These are phyloP conservation scores for Fomitopsis betulina DNA, from an alignment of 1,284 basidiomycete species.

Conservation along the genomic window DNA sequence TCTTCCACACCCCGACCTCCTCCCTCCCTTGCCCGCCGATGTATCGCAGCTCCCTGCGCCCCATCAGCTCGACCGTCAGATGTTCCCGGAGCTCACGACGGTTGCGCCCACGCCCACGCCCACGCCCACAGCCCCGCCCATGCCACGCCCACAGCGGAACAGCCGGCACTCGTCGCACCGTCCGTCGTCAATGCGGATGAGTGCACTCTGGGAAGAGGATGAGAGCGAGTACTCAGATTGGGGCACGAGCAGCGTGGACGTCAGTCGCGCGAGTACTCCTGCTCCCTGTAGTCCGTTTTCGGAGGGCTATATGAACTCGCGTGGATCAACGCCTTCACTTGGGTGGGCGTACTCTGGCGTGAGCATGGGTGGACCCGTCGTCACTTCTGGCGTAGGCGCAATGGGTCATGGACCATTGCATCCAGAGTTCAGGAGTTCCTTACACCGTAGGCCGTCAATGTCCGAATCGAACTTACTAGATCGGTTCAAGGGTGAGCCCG, in stretches of 20 bases:
- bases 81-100: constrained; percentile 8
- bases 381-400: not conserved
- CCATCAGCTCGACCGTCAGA: constrained; percentile 9
- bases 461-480: constrained; percentile 7
- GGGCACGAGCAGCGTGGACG: constrained; percentile 18
- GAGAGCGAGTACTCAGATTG: constrained; percentile 25
- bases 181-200: constrained; percentile 30
- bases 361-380: not conserved
- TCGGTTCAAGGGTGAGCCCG: constrained; percentile 10
- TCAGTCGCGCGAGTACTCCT: constrained; percentile 24
- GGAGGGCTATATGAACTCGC: not conserved
- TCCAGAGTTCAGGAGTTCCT: not conserved
- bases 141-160: constrained; percentile 11
- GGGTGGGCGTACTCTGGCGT: constrained; percentile 2
- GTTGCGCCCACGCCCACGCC: constrained; percentile 6
- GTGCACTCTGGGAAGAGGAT: constrained; percentile 40
- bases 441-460: constrained; percentile 4
- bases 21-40: constrained; percentile 13
- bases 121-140: no score
- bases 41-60: constrained; percentile 6
- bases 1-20: constrained; percentile 19
- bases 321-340: constrained; percentile 1
- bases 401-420: not conserved
- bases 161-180: constrained; percentile 17
- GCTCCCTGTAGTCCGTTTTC: constrained; percentile 8